phyloP scores from a whole-genome alignment of 768 basidiomycete species.

The Lactarius deliciosus region DNA sequence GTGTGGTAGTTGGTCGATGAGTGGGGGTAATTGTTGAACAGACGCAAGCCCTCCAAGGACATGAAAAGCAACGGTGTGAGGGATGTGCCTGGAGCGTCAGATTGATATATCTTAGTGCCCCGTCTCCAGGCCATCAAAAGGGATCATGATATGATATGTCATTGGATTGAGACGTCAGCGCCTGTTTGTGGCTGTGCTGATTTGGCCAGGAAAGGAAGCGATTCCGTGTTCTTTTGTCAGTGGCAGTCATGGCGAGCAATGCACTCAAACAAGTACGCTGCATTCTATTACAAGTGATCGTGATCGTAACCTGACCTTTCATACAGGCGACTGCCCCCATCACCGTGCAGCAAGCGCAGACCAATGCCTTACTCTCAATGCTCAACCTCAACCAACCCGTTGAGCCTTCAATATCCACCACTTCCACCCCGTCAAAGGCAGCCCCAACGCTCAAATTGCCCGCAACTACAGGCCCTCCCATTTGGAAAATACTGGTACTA shows the following conservation, averaged over 20 bases:
- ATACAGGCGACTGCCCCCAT: constrained; percentile 42
- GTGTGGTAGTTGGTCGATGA: constrained; percentile 3
- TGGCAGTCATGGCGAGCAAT: constrained; percentile 43
- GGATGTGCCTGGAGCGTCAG: constrained; percentile 12
- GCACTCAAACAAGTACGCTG: constrained; percentile 46
- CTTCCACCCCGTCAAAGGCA: constrained; percentile 39
- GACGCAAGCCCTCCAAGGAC: not conserved
- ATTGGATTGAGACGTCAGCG: not conserved
- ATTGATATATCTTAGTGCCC: not conserved
- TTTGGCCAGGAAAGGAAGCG: not conserved
- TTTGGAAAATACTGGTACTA: constrained; percentile 95
- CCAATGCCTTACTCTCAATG: constrained; percentile 76
- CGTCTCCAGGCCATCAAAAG: constrained; percentile 4
- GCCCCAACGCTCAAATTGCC: constrained; percentile 50
- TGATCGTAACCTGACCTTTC: not conserved
- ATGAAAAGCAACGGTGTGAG: not conserved
- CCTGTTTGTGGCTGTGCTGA: constrained; percentile 1
- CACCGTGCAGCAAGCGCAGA: constrained; percentile 88
- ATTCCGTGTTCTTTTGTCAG: not conserved
- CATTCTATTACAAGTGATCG: not conserved
- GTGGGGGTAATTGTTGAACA: not conserved
- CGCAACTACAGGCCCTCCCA: constrained; percentile 62
- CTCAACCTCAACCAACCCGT: constrained; percentile 79
- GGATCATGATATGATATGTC: not conserved
- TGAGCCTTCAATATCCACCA: constrained; percentile 38